Conservation (phyloP, 1,284 basidiomycete species). For the Microbotryomycetes sp. region DNA sequence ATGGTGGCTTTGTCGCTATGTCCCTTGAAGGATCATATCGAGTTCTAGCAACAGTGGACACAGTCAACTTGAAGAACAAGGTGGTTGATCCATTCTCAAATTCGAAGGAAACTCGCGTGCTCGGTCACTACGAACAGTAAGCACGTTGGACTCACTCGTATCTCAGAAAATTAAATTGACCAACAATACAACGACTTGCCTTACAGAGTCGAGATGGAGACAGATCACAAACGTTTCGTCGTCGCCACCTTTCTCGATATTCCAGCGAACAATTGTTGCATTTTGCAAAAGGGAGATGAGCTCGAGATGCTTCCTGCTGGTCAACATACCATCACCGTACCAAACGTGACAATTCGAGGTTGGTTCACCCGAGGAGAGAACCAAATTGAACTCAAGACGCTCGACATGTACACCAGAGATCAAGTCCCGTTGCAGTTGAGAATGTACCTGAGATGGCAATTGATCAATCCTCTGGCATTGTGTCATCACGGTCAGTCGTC, state of each 20-base stretch:
- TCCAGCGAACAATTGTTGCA: constrained; percentile 72
- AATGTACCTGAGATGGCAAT: constrained; percentile 72
- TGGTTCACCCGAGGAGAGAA: constrained; percentile 70
- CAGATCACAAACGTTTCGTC: constrained; percentile 49
- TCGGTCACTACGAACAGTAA: neutral
- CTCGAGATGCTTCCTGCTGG: constrained; percentile 66
- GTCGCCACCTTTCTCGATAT: constrained; percentile 58
- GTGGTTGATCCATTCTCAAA: constrained; percentile 50
- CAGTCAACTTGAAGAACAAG: constrained; percentile 59
- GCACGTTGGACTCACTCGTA: too few species aligned
- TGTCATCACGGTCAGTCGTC: constrained; percentile 7
- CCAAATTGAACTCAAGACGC: constrained; percentile 69
- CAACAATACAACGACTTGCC: too few species aligned
- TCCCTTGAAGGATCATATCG: constrained; percentile 65
- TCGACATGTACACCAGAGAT: constrained; percentile 64
- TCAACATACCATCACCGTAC: constrained; percentile 71
- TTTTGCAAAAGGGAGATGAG: constrained; percentile 67
- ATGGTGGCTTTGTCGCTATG: constrained; percentile 56
- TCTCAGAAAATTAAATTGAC: too few species aligned
- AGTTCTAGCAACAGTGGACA: constrained; percentile 68
- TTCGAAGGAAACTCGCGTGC: neutral
- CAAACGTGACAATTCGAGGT: constrained; percentile 67
- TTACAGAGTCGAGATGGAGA: neutral
- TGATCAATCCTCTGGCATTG: constrained; percentile 64
- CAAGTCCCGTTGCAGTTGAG: constrained; percentile 73